These are phyloP conservation scores for Carex parvula DNA, from an alignment of 176 grass and related monocot genomes.

Conservation along the genomic window DNA sequence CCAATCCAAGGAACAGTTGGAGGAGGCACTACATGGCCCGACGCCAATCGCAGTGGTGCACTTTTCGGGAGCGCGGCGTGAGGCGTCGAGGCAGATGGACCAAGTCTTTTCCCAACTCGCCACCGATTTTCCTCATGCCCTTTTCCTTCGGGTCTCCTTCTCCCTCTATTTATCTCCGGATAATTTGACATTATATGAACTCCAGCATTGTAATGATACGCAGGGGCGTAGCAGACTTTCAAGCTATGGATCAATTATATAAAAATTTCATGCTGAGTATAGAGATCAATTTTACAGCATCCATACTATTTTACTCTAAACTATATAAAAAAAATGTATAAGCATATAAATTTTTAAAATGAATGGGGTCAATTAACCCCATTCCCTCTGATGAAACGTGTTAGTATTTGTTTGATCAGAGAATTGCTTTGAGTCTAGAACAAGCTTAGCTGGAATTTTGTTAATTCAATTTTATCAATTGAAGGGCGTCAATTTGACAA, in stretches of 20 bases:
- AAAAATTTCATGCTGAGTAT: too few species aligned
- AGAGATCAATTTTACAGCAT: too few species aligned
- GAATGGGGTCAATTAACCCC: too few species aligned
- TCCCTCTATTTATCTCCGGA: neutral
- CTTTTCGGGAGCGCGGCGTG: slow-evolving; percentile 15
- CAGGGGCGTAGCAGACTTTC: too few species aligned
- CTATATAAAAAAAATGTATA: too few species aligned
- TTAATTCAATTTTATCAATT: neutral
- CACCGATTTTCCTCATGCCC: slow-evolving; percentile 35
- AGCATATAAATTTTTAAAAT: too few species aligned
- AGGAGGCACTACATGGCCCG: slow-evolving; percentile 15
- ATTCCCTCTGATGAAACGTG: neutral
- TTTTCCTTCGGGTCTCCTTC: slow-evolving; percentile 35
- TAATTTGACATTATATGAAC: neutral
- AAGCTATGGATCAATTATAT: too few species aligned
- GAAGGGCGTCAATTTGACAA: neutral
- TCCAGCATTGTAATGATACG: neutral
- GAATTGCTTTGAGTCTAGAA: neutral
- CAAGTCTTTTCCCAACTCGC: slow-evolving; percentile 41
- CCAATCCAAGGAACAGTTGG: slow-evolving; percentile 27
- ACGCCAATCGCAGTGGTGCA: slow-evolving; percentile 18
- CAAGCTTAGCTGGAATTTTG: neutral
- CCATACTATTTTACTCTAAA: too few species aligned
- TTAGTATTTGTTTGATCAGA: neutral
- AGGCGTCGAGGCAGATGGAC: slow-evolving; percentile 36